Base-by-base conservation (phyloP, 257 asterid genomes). In the Nicotiana tabacum region DNA sequence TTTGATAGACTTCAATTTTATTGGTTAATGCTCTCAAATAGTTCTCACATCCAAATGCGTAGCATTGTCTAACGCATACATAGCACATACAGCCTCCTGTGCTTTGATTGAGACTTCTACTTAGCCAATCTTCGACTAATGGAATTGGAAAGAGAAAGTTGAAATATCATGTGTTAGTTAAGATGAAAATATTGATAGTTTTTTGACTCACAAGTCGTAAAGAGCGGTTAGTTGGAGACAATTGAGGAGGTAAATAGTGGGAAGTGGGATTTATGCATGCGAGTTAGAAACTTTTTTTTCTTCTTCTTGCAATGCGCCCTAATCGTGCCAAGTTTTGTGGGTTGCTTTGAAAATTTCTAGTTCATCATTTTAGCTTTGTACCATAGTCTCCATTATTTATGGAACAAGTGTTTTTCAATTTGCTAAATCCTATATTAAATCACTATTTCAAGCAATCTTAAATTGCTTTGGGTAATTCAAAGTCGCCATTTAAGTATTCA, bases 241-340 rank as follows among this genome's bases (percentile, higher is more conserved):
- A 21, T 35, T 32, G 27, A 58, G 18, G 56, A 55, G 48, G 56
- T 77, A 29, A 51, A 30, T 30, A 55, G 24, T 55, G 30, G 81
- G 27, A 30, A 56, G 66, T 57, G 10, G 29, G 68, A 77, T 77
- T 30, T 58, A 18, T 58, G 35, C 57, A 78, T 58, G 70, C 15
- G 24, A 24, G 9, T 58, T 78, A 21, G 39, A 56, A 61, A 15
- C 13, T 27, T 56, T 4, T 27, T 56, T 4, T 30, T 1, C 10
- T 78, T 58, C 37, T 78, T 58, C 37, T n/a, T 78, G 70, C 16
- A 58, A 24, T 37, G 61, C 24, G 43, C 62, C 46, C 39, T 43
- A 43, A 72, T 72, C 33, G 35, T 43, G 60, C 78, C 60, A 43
- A 43, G 35, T 72, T 43, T 72, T 72, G 60, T 72, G 78, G 78